Evolutionary conservation across 2,329 filamentous ascomycete species (phyloP).

Genomic region (Fusarium palustre): DNA sequence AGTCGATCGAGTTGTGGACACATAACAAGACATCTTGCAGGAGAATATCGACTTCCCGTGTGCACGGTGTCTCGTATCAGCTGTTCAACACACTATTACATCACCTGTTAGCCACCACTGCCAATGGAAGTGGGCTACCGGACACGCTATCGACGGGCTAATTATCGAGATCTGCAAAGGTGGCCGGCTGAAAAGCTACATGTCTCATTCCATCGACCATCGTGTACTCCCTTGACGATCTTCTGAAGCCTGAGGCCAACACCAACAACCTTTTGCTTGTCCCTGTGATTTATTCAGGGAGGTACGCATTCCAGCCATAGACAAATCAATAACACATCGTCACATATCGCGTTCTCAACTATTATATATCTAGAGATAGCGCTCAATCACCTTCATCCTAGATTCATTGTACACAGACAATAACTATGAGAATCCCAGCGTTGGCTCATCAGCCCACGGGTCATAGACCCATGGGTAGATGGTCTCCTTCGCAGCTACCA

Average conservation of each 20-base stretch:
- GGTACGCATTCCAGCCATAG: background rate
- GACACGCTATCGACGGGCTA: too few relatives aligned
- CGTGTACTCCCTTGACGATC: background rate
- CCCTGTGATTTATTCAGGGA: background rate
- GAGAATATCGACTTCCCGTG: background rate
- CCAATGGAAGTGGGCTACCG: background rate
- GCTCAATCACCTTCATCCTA: background rate
- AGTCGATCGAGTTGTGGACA: background rate
- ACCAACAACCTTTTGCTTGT: fast-evolving
- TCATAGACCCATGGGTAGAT: conserved; percentile 2
- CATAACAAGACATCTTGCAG: fast-evolving
- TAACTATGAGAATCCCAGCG: background rate
- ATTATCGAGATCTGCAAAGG: background rate
- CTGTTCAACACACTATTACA: background rate
- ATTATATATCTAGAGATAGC: background rate
- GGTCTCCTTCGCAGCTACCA: background rate
- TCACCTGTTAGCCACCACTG: background rate
- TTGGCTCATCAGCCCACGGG: background rate
- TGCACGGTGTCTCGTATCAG: background rate
- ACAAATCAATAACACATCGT: background rate
- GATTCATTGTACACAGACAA: background rate
- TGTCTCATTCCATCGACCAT: background rate
- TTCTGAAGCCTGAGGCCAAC: background rate
- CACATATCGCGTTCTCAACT: background rate
- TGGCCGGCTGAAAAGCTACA: background rate